phyloP scores from a whole-genome alignment of 2,329 filamentous ascomycete genomes.

The Apiospora kogelbergensis region DNA sequence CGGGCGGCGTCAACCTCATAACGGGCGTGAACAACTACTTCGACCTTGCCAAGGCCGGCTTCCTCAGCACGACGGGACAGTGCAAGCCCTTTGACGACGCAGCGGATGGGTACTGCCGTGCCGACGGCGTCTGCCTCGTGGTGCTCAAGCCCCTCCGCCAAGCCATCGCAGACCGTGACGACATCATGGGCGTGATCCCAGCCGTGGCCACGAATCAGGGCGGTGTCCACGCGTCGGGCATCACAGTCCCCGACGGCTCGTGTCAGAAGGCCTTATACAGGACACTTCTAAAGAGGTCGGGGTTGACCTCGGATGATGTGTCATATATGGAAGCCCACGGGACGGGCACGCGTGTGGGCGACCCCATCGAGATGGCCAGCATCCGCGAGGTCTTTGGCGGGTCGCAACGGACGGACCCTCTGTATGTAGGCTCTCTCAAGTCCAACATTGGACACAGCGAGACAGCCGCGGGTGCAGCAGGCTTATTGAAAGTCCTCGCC shows the following conservation, averaged over 20 bases:
- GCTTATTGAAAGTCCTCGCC: slow-evolving; percentile 25
- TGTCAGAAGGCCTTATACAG: slow-evolving; percentile 31
- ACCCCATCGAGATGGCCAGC: not conserved
- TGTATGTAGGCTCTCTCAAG: slow-evolving; percentile 32
- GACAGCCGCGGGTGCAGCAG: slow-evolving; percentile 26
- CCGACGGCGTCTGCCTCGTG: slow-evolving; percentile 47
- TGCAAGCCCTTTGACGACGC: slow-evolving; percentile 49
- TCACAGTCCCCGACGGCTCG: slow-evolving; percentile 27
- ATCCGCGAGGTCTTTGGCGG: not conserved
- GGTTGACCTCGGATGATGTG: not conserved
- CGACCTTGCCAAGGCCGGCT: slow-evolving; percentile 31
- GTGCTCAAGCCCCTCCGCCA: slow-evolving; percentile 50
- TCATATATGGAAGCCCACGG: slow-evolving; percentile 41
- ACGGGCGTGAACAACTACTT: slow-evolving; percentile 24
- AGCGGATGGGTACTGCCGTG: slow-evolving; percentile 56
- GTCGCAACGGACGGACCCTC: not conserved
- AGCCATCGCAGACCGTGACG: slow-evolving; percentile 51
- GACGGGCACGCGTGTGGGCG: slow-evolving; percentile 38
- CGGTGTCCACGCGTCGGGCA: slow-evolving; percentile 22
- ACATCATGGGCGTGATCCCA: slow-evolving; percentile 44
- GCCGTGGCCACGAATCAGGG: slow-evolving; percentile 36
- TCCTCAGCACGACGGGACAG: slow-evolving; percentile 42
- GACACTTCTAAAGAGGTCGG: slow-evolving; percentile 12
- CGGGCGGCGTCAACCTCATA: slow-evolving; percentile 41
- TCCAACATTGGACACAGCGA: slow-evolving; percentile 26